These are phyloP conservation scores for Byssothecium circinans DNA, from an alignment of 2,329 filamentous ascomycete species.

Conservation along the genomic window DNA sequence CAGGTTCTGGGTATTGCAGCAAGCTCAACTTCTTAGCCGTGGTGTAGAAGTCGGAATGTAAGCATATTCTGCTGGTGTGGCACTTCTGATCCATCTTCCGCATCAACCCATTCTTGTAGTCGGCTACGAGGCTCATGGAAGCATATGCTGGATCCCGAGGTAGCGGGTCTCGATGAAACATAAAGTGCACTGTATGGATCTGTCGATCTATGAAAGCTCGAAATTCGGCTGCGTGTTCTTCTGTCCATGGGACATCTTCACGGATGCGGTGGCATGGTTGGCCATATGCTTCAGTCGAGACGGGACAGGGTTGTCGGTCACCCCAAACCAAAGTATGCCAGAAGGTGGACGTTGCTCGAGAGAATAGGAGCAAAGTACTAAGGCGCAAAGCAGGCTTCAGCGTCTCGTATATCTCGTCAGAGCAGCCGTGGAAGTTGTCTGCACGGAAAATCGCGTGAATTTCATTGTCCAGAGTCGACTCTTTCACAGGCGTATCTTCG, in stretches of 20 bases:
- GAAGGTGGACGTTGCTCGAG: conserved; percentile 40
- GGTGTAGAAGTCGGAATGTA: conserved; percentile 46
- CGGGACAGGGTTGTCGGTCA: conserved; percentile 32
- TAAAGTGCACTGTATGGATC: conserved; percentile 42
- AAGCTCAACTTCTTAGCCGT: conserved; percentile 44
- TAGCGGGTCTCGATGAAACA: conserved; percentile 42
- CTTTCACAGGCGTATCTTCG: conserved; percentile 16
- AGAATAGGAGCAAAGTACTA: conserved; percentile 36
- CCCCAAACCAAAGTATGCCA: conserved; percentile 45
- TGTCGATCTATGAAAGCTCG: conserved; percentile 35
- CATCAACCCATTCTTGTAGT: conserved; percentile 42
- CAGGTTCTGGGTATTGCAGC: conserved; percentile 41
- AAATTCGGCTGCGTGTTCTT: conserved; percentile 34
- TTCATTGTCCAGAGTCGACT: conserved; percentile 38
- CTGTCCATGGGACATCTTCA: conserved; percentile 38
- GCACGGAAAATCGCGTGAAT: conserved; percentile 42
- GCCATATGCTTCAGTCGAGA: conserved; percentile 35
- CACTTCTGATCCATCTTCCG: conserved; percentile 40
- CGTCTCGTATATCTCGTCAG: conserved; percentile 41
- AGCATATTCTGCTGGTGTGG: conserved; percentile 41
- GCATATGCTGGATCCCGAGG: conserved; percentile 41
- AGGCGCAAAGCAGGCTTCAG: conserved; percentile 43
- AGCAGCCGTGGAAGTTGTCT: conserved; percentile 45
- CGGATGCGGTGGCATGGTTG: conserved; percentile 40
- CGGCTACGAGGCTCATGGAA: conserved; percentile 42